Evolutionary conservation across 768 basidiomycete species (phyloP).

Genomic region (Russula vinacea): DNA sequence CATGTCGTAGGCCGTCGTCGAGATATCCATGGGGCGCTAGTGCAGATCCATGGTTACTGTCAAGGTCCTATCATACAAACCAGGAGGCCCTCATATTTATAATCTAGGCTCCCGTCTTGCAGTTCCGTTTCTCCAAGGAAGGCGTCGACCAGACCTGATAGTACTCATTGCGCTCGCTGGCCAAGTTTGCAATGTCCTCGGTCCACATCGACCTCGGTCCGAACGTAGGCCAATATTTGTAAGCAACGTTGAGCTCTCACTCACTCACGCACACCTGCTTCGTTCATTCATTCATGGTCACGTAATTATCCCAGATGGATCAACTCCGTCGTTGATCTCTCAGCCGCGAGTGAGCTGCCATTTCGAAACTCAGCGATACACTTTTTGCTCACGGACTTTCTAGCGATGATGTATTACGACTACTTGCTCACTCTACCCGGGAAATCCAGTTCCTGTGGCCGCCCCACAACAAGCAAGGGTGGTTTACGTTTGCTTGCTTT

Average conservation of each 20-base stretch:
- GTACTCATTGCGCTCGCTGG: neutral
- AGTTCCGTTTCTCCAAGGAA: neutral
- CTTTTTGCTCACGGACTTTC: neutral
- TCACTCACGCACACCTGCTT: neutral
- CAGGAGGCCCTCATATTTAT: neutral
- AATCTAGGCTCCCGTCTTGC: neutral
- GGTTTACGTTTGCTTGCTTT: conserved; percentile 46
- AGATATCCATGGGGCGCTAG: neutral
- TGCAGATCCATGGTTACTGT: conserved; percentile 9
- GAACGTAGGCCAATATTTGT: conserved; percentile 7
- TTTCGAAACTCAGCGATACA: neutral
- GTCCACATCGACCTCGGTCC: conserved; percentile 1
- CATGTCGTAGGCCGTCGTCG: neutral
- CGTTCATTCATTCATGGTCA: neutral
- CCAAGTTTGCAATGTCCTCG: conserved; percentile 15
- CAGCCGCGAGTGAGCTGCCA: conserved; percentile 10
- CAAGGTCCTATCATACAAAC: neutral
- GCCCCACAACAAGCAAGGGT: conserved; percentile 36
- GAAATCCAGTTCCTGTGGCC: conserved; percentile 48
- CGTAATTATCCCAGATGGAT: neutral
- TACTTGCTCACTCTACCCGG: conserved; percentile 34
- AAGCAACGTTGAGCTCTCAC: neutral
- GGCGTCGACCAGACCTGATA: neutral
- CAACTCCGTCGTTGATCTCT: conserved; percentile 9
- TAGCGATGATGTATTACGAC: conserved; percentile 37